Conservation (phyloP, 140 eudicot genomes). For the Cichorium intybus region DNA sequence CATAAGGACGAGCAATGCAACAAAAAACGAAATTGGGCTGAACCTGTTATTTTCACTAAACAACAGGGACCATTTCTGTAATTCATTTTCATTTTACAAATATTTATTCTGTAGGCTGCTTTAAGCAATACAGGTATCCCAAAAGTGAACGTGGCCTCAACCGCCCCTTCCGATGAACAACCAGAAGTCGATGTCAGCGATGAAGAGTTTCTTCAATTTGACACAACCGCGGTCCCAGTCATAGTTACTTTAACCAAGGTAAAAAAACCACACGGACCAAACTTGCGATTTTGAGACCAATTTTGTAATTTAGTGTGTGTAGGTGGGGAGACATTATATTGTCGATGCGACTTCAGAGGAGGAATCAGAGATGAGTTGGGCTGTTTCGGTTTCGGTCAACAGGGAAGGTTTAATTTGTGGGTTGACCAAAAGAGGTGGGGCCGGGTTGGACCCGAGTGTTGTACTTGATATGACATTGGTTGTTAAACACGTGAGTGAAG, state of each 20-base stretch:
- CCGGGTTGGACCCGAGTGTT: constrained; percentile 80
- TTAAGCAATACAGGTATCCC: constrained; percentile 87
- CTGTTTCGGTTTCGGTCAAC: constrained; percentile 78
- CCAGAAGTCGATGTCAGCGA: constrained; percentile 92
- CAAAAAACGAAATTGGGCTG: too few relatives aligned
- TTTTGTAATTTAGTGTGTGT: too few relatives aligned
- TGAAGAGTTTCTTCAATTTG: constrained; percentile 85
- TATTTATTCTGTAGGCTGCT: constrained; percentile 61
- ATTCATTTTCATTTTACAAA: too few relatives aligned
- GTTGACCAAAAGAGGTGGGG: constrained; percentile 86
- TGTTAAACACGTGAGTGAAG: constrained; percentile 76
- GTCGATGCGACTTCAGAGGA: constrained; percentile 95
- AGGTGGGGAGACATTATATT: constrained; percentile 91
- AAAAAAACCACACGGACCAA: too few relatives aligned
- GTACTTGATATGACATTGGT: constrained; percentile 88
- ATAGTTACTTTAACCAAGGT: constrained; percentile 91
- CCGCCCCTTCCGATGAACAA: constrained; percentile 65
- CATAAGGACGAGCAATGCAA: too few relatives aligned
- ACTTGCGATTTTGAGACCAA: too few relatives aligned
- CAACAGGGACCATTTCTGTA: too few relatives aligned
- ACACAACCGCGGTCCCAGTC: constrained; percentile 76
- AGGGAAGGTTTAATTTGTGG: constrained; percentile 73
- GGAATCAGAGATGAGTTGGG: constrained; percentile 91
- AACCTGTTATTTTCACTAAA: too few relatives aligned
- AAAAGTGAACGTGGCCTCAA: constrained; percentile 67